phyloP scores from a whole-genome alignment of 768 basidiomycete genomes.

The Suillus paluster region DNA sequence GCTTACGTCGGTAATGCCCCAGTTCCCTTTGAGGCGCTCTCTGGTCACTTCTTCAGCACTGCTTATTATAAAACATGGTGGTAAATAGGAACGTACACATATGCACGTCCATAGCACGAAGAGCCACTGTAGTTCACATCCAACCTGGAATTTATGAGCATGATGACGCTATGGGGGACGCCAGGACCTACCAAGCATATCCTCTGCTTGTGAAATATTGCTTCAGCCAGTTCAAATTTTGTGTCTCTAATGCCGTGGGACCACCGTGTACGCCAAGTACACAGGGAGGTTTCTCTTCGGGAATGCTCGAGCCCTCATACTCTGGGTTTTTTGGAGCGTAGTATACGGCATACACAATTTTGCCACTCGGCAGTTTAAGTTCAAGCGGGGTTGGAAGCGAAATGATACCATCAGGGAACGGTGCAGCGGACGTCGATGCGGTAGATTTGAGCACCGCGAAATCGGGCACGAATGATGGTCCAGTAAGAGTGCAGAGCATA shows the following conservation, averaged over 20 bases:
- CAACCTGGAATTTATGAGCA: slow-evolving; percentile 50
- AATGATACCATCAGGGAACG: slow-evolving; percentile 23
- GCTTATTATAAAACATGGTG: neutral
- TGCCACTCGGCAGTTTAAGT: slow-evolving; percentile 20
- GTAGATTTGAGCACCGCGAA: slow-evolving; percentile 15
- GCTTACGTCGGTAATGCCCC: slow-evolving; percentile 73
- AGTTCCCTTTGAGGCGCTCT: slow-evolving; percentile 60
- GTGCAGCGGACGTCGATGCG: slow-evolving; percentile 1
- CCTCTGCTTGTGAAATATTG: slow-evolving; percentile 73
- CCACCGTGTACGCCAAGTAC: slow-evolving; percentile 72
- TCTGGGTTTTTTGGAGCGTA: slow-evolving; percentile 66
- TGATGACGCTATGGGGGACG: neutral
- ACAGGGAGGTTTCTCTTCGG: slow-evolving; percentile 66
- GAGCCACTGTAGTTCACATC: slow-evolving; percentile 81
- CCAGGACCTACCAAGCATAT: slow-evolving; percentile 59
- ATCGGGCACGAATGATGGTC: slow-evolving; percentile 5
- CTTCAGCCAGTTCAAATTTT: slow-evolving; percentile 53
- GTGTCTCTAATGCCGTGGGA: slow-evolving; percentile 53
- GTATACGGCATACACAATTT: slow-evolving; percentile 58
- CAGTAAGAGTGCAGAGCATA: slow-evolving; percentile 9
- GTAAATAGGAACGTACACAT: slow-evolving; percentile 42
- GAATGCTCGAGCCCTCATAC: slow-evolving; percentile 48
- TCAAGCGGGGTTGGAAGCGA: slow-evolving; percentile 15
- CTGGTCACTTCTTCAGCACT: slow-evolving; percentile 20
- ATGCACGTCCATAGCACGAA: slow-evolving; percentile 70